Evolutionary conservation across 345 rosid species (phyloP).

Genomic region (Combretum micranthum): DNA sequence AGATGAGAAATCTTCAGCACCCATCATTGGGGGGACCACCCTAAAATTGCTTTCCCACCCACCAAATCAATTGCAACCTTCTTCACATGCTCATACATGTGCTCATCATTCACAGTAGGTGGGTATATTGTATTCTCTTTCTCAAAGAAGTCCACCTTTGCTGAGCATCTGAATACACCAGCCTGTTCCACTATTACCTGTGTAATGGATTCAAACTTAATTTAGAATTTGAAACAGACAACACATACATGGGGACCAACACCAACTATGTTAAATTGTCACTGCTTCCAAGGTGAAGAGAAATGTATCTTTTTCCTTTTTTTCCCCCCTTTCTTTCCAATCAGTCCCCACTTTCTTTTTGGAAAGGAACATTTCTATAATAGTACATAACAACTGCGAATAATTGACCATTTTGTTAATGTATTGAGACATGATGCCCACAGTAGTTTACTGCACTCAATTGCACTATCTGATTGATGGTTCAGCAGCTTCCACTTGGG

Average conservation of each 20-base stretch:
- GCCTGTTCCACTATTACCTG: conserved; percentile 78
- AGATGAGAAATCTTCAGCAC: conserved; percentile 88
- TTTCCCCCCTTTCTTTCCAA: too few species aligned
- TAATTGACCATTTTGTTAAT: too few species aligned
- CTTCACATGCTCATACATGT: conserved; percentile 64
- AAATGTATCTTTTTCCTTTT: too few species aligned
- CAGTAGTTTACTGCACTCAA: too few species aligned
- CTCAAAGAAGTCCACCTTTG: conserved; percentile 66
- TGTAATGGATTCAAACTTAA: not conserved
- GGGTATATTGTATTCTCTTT: conserved; percentile 58
- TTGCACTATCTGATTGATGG: too few species aligned
- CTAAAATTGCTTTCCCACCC: conserved; percentile 47
- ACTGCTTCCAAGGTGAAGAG: too few species aligned
- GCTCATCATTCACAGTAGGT: conserved; percentile 54
- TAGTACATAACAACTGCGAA: too few species aligned
- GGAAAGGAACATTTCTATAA: too few species aligned
- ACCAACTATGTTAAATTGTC: too few species aligned
- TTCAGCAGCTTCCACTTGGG: too few species aligned
- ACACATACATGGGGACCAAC: not conserved
- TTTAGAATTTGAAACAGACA: not conserved
- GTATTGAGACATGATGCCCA: too few species aligned
- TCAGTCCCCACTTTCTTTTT: too few species aligned
- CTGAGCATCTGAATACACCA: conserved; percentile 54
- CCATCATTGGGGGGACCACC: conserved; percentile 74
- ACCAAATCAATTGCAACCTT: conserved; percentile 53